Evolutionary conservation across 345 rosid genomes (phyloP), one percentile per base, ranked within the genome.

Genomic region (Lumnitzera littorea): DNA sequence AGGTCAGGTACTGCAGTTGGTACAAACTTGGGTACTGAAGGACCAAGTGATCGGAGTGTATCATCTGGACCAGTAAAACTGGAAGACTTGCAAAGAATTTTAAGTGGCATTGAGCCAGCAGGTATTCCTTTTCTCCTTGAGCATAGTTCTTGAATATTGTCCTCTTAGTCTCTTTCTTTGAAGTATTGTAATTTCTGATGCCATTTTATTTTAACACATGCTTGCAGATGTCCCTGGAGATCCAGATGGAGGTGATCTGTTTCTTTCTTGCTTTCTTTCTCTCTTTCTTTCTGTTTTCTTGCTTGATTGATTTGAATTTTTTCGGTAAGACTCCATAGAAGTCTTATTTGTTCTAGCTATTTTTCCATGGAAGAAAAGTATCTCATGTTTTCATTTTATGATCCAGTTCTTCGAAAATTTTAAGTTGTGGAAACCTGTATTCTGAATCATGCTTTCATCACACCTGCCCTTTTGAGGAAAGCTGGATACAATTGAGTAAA

Each of bases 1-100:
- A 94, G 97, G 73, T 91, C 86, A 64, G 96, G 92, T 71, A 87
- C 85, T 82, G 69, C 83, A 70, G 78, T 80, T 57, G 68, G 81
- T 53, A 83, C 96, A 46, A 78, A 72, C 67, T 60, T 75, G 53
- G 88, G 84, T 67, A 63, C 85, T 58, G 97, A 86, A 76, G 81
- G 75, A 57, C 75, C 66, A 50, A 86, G 89, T 70, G 95, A 84
- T 57, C 86, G 81, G 65, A 69, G 81, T 71, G 82, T 95, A 62
- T 83, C 95, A 20, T 80, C 95, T 43, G 97, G 97, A 66, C 91
- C 97, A 24, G 95, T 94, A 46, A 86, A 78, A 78, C 71, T 90
- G 78, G 88, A 82, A 71, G 97, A 90, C 74, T 72, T 94, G 75
- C 90, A 84, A 80, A 86, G 97, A 75, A 94, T 94, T 71, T 80